Base-by-base conservation (phyloP, 1,284 basidiomycete genomes). In the Microstroma glucosiphilum region DNA sequence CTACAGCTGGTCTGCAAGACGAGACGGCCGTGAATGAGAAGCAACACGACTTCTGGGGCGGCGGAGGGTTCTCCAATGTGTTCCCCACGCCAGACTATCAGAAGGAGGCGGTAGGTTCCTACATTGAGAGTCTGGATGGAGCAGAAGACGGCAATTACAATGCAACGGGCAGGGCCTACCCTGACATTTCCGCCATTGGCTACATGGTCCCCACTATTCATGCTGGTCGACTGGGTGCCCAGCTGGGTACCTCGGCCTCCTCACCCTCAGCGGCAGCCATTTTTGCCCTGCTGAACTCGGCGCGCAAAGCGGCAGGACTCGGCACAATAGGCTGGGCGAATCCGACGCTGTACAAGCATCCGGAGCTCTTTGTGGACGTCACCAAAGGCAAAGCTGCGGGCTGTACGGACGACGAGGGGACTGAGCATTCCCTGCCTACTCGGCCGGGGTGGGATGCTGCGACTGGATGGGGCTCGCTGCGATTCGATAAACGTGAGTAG, bases 1-100 rank as follows among this genome's bases (percentile, higher is more conserved):
- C 84, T 13, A 86, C 85, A 7, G 83, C 85, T 72, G 79, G 84
- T 55, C 78, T 71, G 59, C 48, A 57, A 3, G 77, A 77, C 19
- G 77, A 79, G 62, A 66, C 67, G 7, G 61, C 60, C 21, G 67
- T 70, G 11, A 49, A 58, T 25, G 60, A 58, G 4, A 65, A 65
- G 30, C 40, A 69, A 12, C 65, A 83, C 60, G 80, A 76, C 75
- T 86, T 87, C 81, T 82, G 80, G 58, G 85, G 84, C 23, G 87
- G 88, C 6, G 88, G 87, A 61, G 88, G 88, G 1, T 88, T 88
- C 80, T 85, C 84, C 69, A 82, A 87, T 71, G 85, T 86, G 83
- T 88, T 87, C 78, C 26, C 79, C 23, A 82, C 83, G 11, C 87
- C 87, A 0, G 15, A 56, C 0, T 89, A 85, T 69, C 87, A 88